A percentile compares a stretch with the other conserved stretches of the same genome.
These are phyloP conservation scores for Candida taoyuanica DNA, from an alignment of 805 yeast species.

Conservation along the genomic window DNA sequence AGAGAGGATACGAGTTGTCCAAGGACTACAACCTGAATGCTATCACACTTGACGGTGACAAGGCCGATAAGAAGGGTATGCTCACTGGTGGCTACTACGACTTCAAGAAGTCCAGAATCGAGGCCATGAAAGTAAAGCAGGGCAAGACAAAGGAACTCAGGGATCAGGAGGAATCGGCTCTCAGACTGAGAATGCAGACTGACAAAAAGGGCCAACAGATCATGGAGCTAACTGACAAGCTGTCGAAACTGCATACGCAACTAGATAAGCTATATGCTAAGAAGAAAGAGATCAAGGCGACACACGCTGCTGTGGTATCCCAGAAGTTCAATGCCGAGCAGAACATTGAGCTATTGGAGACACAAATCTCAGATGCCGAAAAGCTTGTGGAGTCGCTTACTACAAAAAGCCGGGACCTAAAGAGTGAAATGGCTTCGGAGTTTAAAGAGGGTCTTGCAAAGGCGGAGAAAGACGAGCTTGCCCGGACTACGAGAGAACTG, in stretches of 20 bases:
- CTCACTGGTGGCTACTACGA: slow-evolving; percentile 87
- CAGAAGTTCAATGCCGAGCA: slow-evolving; percentile 41
- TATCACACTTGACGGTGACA: slow-evolving; percentile 89
- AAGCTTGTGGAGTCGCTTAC: slow-evolving; percentile 21
- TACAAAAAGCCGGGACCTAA: slow-evolving; percentile 33
- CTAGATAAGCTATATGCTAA: slow-evolving; percentile 41
- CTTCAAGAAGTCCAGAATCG: slow-evolving; percentile 61
- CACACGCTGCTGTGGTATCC: slow-evolving; percentile 37
- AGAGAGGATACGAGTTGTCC: slow-evolving; percentile 64
- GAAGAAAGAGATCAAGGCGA: slow-evolving; percentile 40
- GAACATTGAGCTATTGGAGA: slow-evolving; percentile 29
- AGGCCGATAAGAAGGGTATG: slow-evolving; percentile 79
- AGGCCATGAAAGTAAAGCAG: slow-evolving; percentile 55
- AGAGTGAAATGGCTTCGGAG: slow-evolving; percentile 45
- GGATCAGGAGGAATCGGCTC: slow-evolving; percentile 36
- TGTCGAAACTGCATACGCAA: slow-evolving; percentile 30
- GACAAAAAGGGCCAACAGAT: slow-evolving; percentile 46
- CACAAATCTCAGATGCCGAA: slow-evolving; percentile 7
- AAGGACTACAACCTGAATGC: slow-evolving; percentile 59
- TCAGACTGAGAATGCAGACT: slow-evolving; percentile 35
- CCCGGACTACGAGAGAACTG: slow-evolving; percentile 32
- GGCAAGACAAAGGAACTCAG: slow-evolving; percentile 46
- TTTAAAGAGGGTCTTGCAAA: slow-evolving; percentile 50
- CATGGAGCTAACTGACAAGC: slow-evolving; percentile 43
- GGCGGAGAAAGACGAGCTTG: slow-evolving; percentile 44